Evolutionary conservation across 2,329 filamentous ascomycete species (phyloP), one percentile per base, ranked within the genome.

Genomic region (Aspergillus tubingensis): DNA sequence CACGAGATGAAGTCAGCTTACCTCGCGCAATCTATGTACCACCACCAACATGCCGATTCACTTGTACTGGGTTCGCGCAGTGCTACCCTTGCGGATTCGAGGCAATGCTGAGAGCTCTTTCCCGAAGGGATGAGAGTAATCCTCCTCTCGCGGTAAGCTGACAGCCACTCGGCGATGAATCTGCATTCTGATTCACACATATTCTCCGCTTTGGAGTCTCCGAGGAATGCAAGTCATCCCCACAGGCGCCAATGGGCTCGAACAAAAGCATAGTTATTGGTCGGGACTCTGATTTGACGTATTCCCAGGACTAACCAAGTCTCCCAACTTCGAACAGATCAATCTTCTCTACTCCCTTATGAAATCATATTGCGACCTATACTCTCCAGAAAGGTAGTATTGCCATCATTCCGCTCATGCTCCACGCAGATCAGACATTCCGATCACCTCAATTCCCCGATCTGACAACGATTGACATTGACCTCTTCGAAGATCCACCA

Each of bases 1-100:
- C 44, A 49, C 44, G 44, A 49, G 44, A 23, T 49, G 44, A 49
- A 23, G 25, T 50, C 47, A 50, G 47, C 47, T 50, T 50, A 50
- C 47, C 25, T 50, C n/a, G 15, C 47, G 30, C 47, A n/a, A 19
- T 30, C 25, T 50, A 50, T 32, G 47, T 50, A 8, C 25, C 47
- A 50, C 47, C 47, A 11, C 47, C 47, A 30, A 21, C 17, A 17
- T 44, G 47, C n/a, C 25, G 30, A 17, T 10, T 17, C 25, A n/a
- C 44, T 30, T 8, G 47, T n/a, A 19, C 8, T 25, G 13, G 23
- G 10, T 8, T n/a, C n/a, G 47, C 25, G 25, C n/a, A 15, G 47
- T 17, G 10, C 13, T 17, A 8, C 23, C 25, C 25, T 15, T 30
- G 25, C 23, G 2, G 4, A 19, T 32, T 50, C 23, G 13, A 50